phyloP scores from a whole-genome alignment of 768 basidiomycete species.

The Russula olivacea region DNA sequence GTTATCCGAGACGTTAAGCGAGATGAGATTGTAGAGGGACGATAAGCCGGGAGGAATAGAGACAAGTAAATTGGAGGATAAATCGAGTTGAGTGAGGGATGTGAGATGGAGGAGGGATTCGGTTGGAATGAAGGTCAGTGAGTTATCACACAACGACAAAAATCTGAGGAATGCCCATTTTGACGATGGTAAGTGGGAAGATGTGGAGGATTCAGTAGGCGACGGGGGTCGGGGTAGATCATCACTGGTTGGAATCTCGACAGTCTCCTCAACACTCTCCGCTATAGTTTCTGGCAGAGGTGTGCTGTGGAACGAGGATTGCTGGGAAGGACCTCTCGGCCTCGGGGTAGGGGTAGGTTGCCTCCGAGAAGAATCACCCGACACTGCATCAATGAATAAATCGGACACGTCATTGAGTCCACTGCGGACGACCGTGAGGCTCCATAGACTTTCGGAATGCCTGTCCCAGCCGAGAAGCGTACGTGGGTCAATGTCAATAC shows the following conservation, averaged over 20 bases:
- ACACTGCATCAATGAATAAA: constrained; percentile 66
- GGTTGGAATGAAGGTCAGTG: constrained; percentile 72
- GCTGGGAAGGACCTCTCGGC: constrained; percentile 36
- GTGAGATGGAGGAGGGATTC: constrained; percentile 60
- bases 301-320: constrained; percentile 45
- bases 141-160: constrained; percentile 74
- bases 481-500: constrained; percentile 77
- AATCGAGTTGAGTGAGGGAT: constrained; percentile 75
- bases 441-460: constrained; percentile 60
- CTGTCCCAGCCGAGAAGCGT: constrained; percentile 79
- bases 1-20: constrained; percentile 95
- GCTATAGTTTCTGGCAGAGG: constrained; percentile 52
- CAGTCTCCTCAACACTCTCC: constrained; percentile 41
- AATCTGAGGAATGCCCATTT: constrained; percentile 76
- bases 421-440: constrained; percentile 70
- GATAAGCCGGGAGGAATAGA: constrained; percentile 78
- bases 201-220: constrained; percentile 27
- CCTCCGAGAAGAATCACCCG: constrained; percentile 67
- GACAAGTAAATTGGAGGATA: constrained; percentile 87
- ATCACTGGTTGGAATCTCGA: constrained; percentile 20
- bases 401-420: constrained; percentile 78
- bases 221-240: constrained; percentile 23
- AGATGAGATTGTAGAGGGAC: constrained; percentile 68
- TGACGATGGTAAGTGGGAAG: constrained; percentile 43
- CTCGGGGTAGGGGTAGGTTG: constrained; percentile 47